phyloP scores from a whole-genome alignment of 805 yeast species.

The Wickerhamomyces ciferrii region DNA sequence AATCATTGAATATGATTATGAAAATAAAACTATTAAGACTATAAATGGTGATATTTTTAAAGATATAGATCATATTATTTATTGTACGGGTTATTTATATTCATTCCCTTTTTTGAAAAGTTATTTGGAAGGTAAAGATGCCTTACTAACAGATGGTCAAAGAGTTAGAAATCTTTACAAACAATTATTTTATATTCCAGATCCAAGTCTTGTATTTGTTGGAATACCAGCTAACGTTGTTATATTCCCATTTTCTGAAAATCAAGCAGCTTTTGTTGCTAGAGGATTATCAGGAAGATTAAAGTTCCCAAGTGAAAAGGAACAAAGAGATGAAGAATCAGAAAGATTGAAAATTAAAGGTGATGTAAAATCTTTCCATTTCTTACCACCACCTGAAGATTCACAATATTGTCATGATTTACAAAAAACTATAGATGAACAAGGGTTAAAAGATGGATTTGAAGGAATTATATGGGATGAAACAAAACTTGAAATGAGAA shows the following conservation, averaged over 20 bases:
- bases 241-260: slow-evolving; percentile 49
- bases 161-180: slow-evolving; percentile 46
- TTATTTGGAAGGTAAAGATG: not conserved
- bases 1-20: slow-evolving; percentile 28
- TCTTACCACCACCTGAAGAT: not conserved
- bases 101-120: slow-evolving; percentile 49
- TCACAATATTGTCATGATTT: not conserved
- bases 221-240: slow-evolving; percentile 51
- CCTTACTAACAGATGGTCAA: slow-evolving; percentile 34
- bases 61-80: slow-evolving; percentile 49
- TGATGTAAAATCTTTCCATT: not conserved
- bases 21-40: slow-evolving; percentile 26
- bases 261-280: slow-evolving; percentile 55
- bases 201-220: slow-evolving; percentile 55
- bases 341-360: not conserved
- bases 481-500: not conserved
- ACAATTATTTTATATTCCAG: slow-evolving; percentile 46
- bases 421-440: not conserved
- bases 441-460: not conserved
- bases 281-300: slow-evolving; percentile 51
- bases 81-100: slow-evolving; percentile 67
- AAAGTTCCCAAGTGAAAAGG: slow-evolving; percentile 36
- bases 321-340: slow-evolving; percentile 37
- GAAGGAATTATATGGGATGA: not conserved
- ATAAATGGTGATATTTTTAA: slow-evolving; percentile 36